phyloP scores from a whole-genome alignment of 306 rosid species.

The Delonix regia region DNA sequence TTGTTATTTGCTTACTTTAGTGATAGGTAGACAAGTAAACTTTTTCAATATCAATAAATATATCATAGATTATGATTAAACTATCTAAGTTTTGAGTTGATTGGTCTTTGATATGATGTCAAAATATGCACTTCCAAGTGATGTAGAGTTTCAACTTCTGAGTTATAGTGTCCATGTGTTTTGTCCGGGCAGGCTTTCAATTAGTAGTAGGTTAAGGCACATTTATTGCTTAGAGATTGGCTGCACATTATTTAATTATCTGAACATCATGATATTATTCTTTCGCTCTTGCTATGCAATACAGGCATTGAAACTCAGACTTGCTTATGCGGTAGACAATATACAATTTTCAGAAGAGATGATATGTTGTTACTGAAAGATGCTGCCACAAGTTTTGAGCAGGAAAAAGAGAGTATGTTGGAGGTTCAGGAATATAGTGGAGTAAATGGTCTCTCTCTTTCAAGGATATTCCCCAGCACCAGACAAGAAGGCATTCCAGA shows the following conservation, averaged over 20 bases:
- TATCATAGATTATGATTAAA: too few relatives aligned
- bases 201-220: not conserved
- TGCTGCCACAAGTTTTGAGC: constrained; percentile 43
- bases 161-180: too few relatives aligned
- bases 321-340: constrained; percentile 39
- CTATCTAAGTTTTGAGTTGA: not conserved
- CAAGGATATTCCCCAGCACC: constrained; percentile 15
- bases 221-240: not conserved
- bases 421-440: constrained; percentile 1
- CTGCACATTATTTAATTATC: not conserved
- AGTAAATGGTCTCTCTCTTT: not conserved
- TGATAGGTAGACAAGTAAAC: not conserved
- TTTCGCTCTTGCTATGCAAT: not conserved
- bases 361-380: constrained; percentile 36
- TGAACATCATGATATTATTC: not conserved
- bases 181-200: not conserved
- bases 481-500: constrained; percentile 29
- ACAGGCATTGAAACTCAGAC: constrained; percentile 31
- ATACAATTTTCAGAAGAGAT: constrained; percentile 34
- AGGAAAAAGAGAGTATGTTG: constrained; percentile 12
- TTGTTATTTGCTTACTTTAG: not conserved
- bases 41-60: not conserved
- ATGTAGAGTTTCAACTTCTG: too few relatives aligned
- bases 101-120: too few relatives aligned
- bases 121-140: too few relatives aligned